Evolutionary conservation across 306 rosid genomes (phyloP).

Genomic region (Clitoria ternatea): DNA sequence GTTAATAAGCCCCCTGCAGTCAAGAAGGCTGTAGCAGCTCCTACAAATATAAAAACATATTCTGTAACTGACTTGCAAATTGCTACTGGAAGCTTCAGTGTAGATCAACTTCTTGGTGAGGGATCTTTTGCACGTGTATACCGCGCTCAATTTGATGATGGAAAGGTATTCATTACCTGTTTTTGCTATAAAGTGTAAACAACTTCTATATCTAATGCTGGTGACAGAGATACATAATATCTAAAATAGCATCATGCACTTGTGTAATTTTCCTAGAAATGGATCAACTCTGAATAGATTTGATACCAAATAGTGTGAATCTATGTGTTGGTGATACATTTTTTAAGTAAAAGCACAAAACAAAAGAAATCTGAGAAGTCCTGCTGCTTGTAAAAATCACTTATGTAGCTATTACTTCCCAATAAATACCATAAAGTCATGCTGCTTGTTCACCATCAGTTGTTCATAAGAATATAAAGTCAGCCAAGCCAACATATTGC

Average conservation of each 20-base stretch:
- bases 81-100: constrained; percentile 94
- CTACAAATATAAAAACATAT: constrained; percentile 68
- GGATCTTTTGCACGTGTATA: constrained; percentile 95
- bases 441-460: constrained; percentile 96
- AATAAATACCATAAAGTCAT: constrained; percentile 37
- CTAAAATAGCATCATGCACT: background rate
- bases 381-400: background rate
- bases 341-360: background rate
- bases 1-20: constrained; percentile 42
- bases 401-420: background rate
- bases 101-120: constrained; percentile 86
- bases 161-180: constrained; percentile 57
- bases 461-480: constrained; percentile 82
- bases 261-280: background rate
- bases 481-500: constrained; percentile 83
- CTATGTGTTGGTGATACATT: background rate
- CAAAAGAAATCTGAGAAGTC: background rate
- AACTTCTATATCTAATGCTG: constrained; percentile 6
- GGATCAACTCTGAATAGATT: background rate
- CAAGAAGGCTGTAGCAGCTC: constrained; percentile 51
- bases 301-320: background rate
- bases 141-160: constrained; percentile 84
- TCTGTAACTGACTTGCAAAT: constrained; percentile 92
- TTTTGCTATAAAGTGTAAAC: background rate
- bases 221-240: background rate